These are phyloP conservation scores for Caryopteris hybrid DNA, from an alignment of 305 asterid genomes.

Conservation along the genomic window DNA sequence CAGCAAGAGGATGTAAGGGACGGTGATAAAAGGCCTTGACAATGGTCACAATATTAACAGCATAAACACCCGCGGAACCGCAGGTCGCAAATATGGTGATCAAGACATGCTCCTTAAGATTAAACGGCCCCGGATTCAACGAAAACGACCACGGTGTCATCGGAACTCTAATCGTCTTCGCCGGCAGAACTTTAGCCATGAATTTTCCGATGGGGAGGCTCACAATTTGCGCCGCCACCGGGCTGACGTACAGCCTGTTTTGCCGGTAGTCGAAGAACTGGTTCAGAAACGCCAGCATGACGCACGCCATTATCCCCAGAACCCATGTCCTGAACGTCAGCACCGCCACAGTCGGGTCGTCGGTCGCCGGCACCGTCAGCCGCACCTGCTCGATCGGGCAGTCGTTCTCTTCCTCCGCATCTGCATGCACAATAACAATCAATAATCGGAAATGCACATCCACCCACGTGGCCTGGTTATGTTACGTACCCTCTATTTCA, in stretches of 20 bases:
- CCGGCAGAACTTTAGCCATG: constrained; percentile 51
- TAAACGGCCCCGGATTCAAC: constrained; percentile 65
- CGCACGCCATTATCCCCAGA: constrained; percentile 49
- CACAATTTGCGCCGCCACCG: constrained; percentile 49
- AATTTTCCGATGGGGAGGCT: constrained; percentile 52
- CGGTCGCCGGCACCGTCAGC: constrained; percentile 52
- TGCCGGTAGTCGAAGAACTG: constrained; percentile 56
- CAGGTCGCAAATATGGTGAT: constrained; percentile 60
- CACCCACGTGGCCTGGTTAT: not conserved
- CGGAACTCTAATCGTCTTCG: constrained; percentile 32
- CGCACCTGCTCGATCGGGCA: constrained; percentile 71
- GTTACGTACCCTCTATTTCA: constrained; percentile 3
- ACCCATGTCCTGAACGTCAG: constrained; percentile 64
- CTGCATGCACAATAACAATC: too few relatives aligned
- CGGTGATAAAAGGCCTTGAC: constrained; percentile 59
- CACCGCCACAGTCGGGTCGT: constrained; percentile 45
- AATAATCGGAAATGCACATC: not conserved
- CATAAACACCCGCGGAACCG: constrained; percentile 50
- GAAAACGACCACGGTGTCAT: constrained; percentile 35
- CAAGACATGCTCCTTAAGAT: constrained; percentile 61
- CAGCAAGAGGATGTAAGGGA: constrained; percentile 33
- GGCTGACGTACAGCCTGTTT: constrained; percentile 24
- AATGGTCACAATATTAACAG: constrained; percentile 40
- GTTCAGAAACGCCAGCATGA: constrained; percentile 42
- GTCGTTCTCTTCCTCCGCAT: constrained; percentile 39